phyloP scores from a whole-genome alignment of 1,139 yeast genomes.

The Blastobotrys ciferrii region DNA sequence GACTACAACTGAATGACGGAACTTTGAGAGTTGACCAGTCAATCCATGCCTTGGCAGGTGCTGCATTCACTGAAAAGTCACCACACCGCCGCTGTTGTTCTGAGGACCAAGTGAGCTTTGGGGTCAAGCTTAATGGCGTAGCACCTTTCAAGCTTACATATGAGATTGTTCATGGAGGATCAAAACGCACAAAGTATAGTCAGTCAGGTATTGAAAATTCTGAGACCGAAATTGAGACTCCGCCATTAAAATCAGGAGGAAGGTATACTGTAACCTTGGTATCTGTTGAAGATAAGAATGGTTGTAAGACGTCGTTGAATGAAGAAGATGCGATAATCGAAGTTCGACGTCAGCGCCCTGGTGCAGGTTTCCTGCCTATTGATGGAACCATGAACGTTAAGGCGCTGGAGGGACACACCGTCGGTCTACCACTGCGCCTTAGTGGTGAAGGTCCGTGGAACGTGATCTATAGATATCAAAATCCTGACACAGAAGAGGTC shows the following conservation, averaged over 20 bases:
- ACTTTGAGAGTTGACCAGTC: constrained; percentile 34
- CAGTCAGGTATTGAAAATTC: constrained; percentile 46
- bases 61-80: constrained; percentile 32
- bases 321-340: constrained; percentile 57
- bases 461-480: constrained; percentile 40
- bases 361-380: constrained; percentile 46
- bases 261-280: constrained; percentile 60
- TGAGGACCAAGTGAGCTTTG: constrained; percentile 48
- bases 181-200: constrained; percentile 44
- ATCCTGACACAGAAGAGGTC: constrained; percentile 18
- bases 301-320: constrained; percentile 68
- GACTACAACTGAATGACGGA: constrained; percentile 32
- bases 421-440: constrained; percentile 57
- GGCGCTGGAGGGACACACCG: constrained; percentile 53
- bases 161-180: constrained; percentile 51
- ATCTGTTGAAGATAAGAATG: constrained; percentile 66
- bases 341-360: constrained; percentile 68
- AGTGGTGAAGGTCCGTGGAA: constrained; percentile 51
- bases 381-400: constrained; percentile 34
- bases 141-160: constrained; percentile 74
- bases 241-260: constrained; percentile 63
- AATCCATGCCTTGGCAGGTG: constrained; percentile 40
- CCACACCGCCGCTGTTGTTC: constrained; percentile 41
- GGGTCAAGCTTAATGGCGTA: constrained; percentile 66
- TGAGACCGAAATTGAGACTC: constrained; percentile 49